A percentile compares a stretch with the other conserved stretches of the same genome.
phyloP scores from a whole-genome alignment of 305 asterid genomes.

The Fraxinus xanthoxyloides region DNA sequence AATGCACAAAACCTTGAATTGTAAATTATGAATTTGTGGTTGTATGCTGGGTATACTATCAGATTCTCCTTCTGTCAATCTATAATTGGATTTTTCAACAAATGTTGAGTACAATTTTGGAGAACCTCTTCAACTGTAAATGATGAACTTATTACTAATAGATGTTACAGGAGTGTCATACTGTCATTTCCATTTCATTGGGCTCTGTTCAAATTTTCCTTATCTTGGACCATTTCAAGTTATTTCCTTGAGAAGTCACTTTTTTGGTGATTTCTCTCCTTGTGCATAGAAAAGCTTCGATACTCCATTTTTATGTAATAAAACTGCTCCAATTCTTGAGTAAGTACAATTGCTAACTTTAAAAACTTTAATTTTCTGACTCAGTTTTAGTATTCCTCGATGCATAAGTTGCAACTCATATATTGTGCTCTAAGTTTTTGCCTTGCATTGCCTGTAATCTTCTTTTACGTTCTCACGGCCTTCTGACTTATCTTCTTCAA shows the following conservation, averaged over 20 bases:
- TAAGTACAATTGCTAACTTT: background rate
- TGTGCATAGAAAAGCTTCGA: background rate
- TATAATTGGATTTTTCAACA: background rate
- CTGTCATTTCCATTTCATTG: background rate
- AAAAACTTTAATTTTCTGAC: background rate
- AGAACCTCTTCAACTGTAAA: background rate
- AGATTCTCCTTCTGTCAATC: background rate
- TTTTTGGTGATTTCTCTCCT: background rate
- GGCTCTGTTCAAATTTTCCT: background rate
- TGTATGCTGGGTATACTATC: background rate
- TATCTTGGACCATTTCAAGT: background rate
- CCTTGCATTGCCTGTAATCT: background rate
- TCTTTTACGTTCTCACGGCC: conserved; percentile 3
- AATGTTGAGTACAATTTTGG: background rate
- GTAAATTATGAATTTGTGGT: background rate
- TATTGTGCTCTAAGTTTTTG: conserved; percentile 5
- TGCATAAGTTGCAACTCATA: conserved; percentile 3
- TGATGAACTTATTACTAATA: background rate
- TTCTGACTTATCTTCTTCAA: conserved; percentile 14
- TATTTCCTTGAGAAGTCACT: background rate
- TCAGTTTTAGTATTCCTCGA: background rate
- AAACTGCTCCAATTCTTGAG: background rate
- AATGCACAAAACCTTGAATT: background rate
- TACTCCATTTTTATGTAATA: background rate
- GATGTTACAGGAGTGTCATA: background rate